Percentiles rank a stretch among this genome's conserved stretches.
phyloP scores from a whole-genome alignment of 768 basidiomycete genomes.

The Auriscalpium vulgare region DNA sequence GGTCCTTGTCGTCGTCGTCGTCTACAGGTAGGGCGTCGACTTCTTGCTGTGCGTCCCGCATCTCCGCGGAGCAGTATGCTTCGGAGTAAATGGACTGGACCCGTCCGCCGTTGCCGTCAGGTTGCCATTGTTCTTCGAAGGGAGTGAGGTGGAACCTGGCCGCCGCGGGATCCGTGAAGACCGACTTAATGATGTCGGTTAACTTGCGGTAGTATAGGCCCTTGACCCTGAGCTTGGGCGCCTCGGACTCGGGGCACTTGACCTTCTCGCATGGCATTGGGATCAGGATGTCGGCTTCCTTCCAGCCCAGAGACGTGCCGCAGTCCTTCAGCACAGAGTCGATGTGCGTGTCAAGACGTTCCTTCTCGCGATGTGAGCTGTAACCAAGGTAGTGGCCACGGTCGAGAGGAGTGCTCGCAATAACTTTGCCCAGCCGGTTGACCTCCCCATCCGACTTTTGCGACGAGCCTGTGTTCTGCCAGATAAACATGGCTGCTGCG shows the following conservation, averaged over 20 bases:
- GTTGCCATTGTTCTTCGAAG: constrained; percentile 20
- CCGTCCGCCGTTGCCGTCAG: constrained; percentile 1
- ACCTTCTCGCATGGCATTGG: not conserved
- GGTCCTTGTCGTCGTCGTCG: constrained; percentile 15
- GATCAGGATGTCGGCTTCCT: not conserved
- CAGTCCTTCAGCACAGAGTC: not conserved
- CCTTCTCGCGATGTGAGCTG: not conserved
- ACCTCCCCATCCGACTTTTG: not conserved
- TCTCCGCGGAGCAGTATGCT: not conserved
- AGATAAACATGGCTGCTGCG: not conserved
- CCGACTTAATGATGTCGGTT: not conserved
- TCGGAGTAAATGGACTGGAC: not conserved
- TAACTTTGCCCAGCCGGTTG: not conserved
- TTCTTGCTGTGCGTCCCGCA: not conserved
- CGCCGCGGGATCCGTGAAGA: not conserved
- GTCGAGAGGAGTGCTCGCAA: not conserved
- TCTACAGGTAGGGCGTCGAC: not conserved
- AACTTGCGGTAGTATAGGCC: not conserved
- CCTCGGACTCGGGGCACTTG: not conserved
- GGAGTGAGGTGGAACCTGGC: constrained; percentile 22
- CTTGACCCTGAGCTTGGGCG: not conserved
- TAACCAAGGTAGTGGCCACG: not conserved
- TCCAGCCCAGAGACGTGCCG: not conserved
- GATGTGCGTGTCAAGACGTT: not conserved
- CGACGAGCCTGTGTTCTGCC: not conserved